Base-by-base conservation (phyloP, 768 basidiomycete genomes). In the Suillus discolor region DNA sequence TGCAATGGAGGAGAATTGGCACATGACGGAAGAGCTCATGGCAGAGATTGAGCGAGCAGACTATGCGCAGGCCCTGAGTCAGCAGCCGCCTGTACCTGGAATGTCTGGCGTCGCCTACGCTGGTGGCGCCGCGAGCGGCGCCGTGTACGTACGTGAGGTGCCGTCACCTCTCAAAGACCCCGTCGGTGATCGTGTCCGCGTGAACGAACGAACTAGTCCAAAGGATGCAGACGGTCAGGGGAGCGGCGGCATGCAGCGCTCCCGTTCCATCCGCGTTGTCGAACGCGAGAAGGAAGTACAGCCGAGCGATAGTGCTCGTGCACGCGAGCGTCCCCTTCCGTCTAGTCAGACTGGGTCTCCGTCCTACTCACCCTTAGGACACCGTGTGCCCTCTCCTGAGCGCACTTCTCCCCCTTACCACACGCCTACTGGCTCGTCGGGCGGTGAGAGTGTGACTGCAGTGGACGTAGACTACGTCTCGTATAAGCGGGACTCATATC, bases 41-140 rank as follows among this genome's bases (percentile, higher is more conserved):
- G 87, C 86, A 39, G 88, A 91, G 67, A 89, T 91, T 67, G 90
- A 92, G 71, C 84, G 86, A 51, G 87, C 87, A n/a, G 88, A 90
- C 74, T 76, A 85, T 67, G 85, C 88, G 63, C 87, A 87, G 71
- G 75, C 83, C 12, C 84, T 86, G 71, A 79, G 79, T 45, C 82
- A 83, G 68, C 77, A 77, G n/a, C 71, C 77, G 62, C 69, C 79
- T 55, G 71, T 77, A 70, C 71, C 73, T 71, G 69, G 77, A 68
- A 78, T 78, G 63, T 75, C 80, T 63, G 78, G 84, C 79, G 69
- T 83, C 6, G 82, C 82, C 6, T 83, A 83, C 70, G 82, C 82
- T 53, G 82, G 82, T 62, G 82, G 82, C 68, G 81, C 82, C 44
- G 77, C 79, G 64, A 80, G 79, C 49, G 79, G 73, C 68, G 70